Conservation (phyloP, 2,329 filamentous ascomycete genomes). For the Sporothrix brasiliensis region DNA sequence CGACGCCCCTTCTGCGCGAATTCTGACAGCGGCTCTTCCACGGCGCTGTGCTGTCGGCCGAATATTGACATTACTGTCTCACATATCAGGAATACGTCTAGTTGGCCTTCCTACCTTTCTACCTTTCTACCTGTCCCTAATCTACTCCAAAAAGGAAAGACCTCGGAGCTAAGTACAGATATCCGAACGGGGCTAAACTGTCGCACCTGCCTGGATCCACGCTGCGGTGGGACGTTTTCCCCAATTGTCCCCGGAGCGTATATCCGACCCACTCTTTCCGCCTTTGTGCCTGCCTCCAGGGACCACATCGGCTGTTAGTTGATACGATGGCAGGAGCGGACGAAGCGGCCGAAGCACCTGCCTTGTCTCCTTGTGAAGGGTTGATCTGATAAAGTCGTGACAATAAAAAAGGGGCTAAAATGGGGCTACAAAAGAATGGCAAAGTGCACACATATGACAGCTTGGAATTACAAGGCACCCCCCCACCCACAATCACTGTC, state of each 20-base stretch:
- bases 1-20: background rate
- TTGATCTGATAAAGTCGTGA: background rate
- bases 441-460: background rate
- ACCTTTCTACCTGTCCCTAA: background rate
- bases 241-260: background rate
- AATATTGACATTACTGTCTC: background rate
- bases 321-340: slow-evolving; percentile 9
- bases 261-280: slow-evolving; percentile 14
- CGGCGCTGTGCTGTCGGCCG: background rate
- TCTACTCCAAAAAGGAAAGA: slow-evolving; percentile 7
- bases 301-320: slow-evolving; percentile 20
- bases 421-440: background rate
- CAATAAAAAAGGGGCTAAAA: background rate
- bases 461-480: background rate
- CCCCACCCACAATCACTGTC: background rate
- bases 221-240: slow-evolving; percentile 28
- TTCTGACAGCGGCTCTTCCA: background rate
- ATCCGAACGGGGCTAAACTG: slow-evolving; percentile 19
- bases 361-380: background rate
- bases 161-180: slow-evolving; percentile 25
- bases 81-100: no score
- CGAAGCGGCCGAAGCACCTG: background rate
- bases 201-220: no score
- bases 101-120: background rate
- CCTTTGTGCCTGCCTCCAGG: background rate